Base-by-base conservation (phyloP, 495 filamentous ascomycete species). In the Xylaria bambusicola region DNA sequence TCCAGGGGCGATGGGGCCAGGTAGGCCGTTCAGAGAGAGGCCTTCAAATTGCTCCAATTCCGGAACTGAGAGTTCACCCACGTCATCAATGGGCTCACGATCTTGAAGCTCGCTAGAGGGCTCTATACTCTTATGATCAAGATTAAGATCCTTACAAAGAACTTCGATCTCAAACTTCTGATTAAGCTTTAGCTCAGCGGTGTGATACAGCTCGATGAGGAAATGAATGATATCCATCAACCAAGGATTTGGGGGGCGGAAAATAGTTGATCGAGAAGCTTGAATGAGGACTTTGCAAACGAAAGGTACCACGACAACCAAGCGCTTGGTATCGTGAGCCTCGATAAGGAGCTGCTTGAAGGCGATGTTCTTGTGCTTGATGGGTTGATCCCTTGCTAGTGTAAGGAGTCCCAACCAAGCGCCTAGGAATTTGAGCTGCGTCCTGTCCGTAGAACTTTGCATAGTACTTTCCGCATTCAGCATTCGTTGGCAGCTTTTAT, bases 131-230 rank as follows among this genome's bases (percentile, higher is more conserved):
- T 92, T 95, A 74, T 93, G 86, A 56, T 96, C 89, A 18, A 97
- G 78, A 45, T 87, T 86, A n/a, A 99, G 78, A 26, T 90, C 91
- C 69, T 92, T 94, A 76, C 91, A 98, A 9, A 99, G 80, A 7
- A 98, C 92, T 71, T 99, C 94, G 62, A 99, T 98, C 70, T 98
- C 94, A 63, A 99, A 99, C 66, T 96, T 97, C 33, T 93, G 84
- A 63, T 97, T 96, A 40, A 97, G 80, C 70, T 97, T 98, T 42
- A 98, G 73, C 62, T 96, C 92, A n/a, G 90, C 90, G 66, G 85
- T 87, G 60, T 95, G 86, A 62, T 98, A 98, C 15, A 99, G 82
- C 62, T 98, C 94, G 52, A 94, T 87, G 48, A 99, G 80, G 13
- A 96, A 75, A 40, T 88, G 81, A 52, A 98, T 80, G 36, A 97